Conservation (phyloP, 2,329 filamentous ascomycete genomes). For the Cercospora nicotianae region DNA sequence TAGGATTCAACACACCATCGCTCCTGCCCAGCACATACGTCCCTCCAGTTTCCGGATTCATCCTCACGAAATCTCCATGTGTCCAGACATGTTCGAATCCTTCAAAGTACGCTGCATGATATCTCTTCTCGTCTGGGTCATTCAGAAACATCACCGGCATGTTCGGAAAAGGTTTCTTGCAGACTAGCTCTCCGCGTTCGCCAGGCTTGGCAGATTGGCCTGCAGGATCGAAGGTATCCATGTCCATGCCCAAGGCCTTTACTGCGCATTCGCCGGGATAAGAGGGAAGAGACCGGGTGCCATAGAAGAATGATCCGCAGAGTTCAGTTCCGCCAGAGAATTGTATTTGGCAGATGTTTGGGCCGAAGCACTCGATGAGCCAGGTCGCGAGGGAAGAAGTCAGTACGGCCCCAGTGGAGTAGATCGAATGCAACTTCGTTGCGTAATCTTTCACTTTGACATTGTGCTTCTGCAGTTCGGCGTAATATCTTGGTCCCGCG, state of each 20-base stretch:
- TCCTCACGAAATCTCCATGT: not conserved
- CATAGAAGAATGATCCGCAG: not conserved
- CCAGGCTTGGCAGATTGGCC: constrained; percentile 35
- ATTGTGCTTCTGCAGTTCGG: constrained; percentile 62
- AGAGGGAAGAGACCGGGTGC: not conserved
- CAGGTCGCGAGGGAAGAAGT: constrained; percentile 35
- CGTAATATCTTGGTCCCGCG: constrained; percentile 71
- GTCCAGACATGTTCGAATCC: not conserved
- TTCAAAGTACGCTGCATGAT: constrained; percentile 43
- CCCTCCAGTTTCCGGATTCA: not conserved
- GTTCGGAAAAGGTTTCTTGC: constrained; percentile 67
- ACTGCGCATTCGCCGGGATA: not conserved
- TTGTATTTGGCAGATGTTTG: not conserved
- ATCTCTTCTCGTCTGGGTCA: constrained; percentile 40
- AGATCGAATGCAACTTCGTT: constrained; percentile 18
- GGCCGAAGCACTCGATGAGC: not conserved
- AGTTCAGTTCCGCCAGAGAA: not conserved
- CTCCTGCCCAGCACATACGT: not conserved
- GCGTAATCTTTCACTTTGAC: constrained; percentile 15
- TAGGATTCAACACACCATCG: not conserved
- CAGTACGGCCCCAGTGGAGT: constrained; percentile 18
- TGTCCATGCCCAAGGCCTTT: not conserved
- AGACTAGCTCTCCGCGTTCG: constrained; percentile 71
- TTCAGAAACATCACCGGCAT: constrained; percentile 58
- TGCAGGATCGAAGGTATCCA: not conserved